Conservation (phyloP, 805 yeast species). For the Vanderwaltozyma polyspora region DNA sequence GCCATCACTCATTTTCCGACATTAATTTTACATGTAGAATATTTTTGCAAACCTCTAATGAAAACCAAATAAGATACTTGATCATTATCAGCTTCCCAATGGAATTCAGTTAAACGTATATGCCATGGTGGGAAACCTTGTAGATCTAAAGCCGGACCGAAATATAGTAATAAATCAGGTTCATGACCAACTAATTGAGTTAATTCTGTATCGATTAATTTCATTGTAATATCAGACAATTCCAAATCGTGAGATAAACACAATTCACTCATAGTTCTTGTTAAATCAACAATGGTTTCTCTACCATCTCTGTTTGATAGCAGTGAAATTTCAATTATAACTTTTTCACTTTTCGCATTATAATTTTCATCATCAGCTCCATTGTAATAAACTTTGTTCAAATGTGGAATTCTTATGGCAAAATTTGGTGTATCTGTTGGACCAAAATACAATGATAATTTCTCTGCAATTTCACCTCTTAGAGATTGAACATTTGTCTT, state of each 20-base stretch:
- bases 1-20: conserved; percentile 74
- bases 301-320: conserved; percentile 77
- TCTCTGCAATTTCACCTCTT: conserved; percentile 43
- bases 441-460: conserved; percentile 65
- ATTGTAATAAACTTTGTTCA: conserved; percentile 35
- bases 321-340: conserved; percentile 53
- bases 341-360: conserved; percentile 26
- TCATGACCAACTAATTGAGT: conserved; percentile 75
- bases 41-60: conserved; percentile 63
- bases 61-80: conserved; percentile 76
- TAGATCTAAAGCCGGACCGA: conserved; percentile 77
- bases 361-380: conserved; percentile 1
- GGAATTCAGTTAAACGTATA: conserved; percentile 77
- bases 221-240: conserved; percentile 58
- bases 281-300: conserved; percentile 76
- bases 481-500: conserved; percentile 45
- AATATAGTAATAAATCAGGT: conserved; percentile 78
- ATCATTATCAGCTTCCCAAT: conserved; percentile 80
- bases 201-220: conserved; percentile 63
- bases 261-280: conserved; percentile 74
- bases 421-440: conserved; percentile 53
- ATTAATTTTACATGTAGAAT: conserved; percentile 72
- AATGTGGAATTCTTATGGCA: conserved; percentile 56
- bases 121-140: conserved; percentile 99
- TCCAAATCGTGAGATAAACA: conserved; percentile 50